These are phyloP conservation scores for Gracilaria gracilis DNA, from an alignment of 23 red algal genomes.

Conservation along the genomic window DNA sequence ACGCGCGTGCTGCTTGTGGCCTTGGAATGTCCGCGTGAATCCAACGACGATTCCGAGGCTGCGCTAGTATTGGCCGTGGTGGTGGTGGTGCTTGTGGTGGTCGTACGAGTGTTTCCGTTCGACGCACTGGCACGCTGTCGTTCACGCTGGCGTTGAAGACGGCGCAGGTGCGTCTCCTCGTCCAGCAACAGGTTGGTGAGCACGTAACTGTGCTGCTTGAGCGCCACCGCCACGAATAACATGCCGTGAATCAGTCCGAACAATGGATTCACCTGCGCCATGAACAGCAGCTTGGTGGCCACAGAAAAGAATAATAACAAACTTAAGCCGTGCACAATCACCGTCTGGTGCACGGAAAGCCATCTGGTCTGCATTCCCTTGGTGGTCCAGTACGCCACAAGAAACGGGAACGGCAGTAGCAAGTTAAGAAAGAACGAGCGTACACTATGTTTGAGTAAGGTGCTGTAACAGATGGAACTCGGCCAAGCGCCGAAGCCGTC, in stretches of 20 bases:
- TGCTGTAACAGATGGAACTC: constrained; percentile 37
- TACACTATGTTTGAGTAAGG: constrained; percentile 45
- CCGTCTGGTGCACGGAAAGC: constrained; percentile 37
- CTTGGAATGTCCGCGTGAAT: background rate
- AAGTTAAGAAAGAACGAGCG: constrained; percentile 48
- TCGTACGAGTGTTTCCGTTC: background rate
- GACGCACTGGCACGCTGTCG: background rate
- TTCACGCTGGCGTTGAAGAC: constrained; percentile 7
- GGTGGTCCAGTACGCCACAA: constrained; percentile 33
- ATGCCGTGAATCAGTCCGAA: constrained; percentile 75
- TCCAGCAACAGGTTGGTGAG: constrained; percentile 80
- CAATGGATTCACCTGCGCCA: constrained; percentile 59
- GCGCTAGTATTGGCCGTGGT: background rate
- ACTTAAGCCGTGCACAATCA: constrained; percentile 32
- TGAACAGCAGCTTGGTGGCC: constrained; percentile 42
- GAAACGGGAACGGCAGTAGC: constrained; percentile 49
- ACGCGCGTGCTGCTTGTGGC: constrained; percentile 4
- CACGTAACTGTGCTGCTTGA: constrained; percentile 89
- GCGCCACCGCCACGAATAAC: constrained; percentile 62
- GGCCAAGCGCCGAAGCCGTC: constrained; percentile 66
- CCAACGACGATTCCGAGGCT: constrained; percentile 14
- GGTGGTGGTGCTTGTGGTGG: background rate
- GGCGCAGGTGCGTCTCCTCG: constrained; percentile 67
- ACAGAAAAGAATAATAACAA: constrained; percentile 30
- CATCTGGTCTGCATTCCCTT: constrained; percentile 19